Evolutionary conservation across 768 basidiomycete genomes (phyloP), one percentile per base, ranked within the genome.

Genomic region (Clavulina sp.): DNA sequence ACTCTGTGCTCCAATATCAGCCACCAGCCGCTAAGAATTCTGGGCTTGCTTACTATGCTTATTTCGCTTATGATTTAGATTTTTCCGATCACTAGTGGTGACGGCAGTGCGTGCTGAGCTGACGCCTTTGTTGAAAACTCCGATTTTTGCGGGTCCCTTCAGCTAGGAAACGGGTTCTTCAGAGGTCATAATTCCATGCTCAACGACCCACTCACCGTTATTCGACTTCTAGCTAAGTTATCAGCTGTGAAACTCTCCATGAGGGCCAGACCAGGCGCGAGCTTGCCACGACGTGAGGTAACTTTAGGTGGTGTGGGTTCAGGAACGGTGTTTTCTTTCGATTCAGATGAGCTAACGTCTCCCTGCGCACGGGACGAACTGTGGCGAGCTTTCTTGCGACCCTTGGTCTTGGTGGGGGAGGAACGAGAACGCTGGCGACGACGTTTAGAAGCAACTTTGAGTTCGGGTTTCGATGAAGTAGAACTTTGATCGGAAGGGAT

Each of bases 91-190:
- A 38, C n/a, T n/a, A n/a, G n/a, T n/a, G n/a, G n/a, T n/a, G n/a
- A 38, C 34, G 9, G 13, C 26, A 26, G 43, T 46, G 9, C 16
- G 43, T 16, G 43, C 43, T 16, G 43, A 46, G 26, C 13, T 24
- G 9, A 46, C 43, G 13, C 43, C 43, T 46, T 46, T 46, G 43
- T 46, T 46, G 26, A 46, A 46, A 13, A 46, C 43, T 9, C 43
- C 43, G 26, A 46, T 46, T 46, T 46, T 46, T 13, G 34, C 9
- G 19, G 34, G 9, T 19, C 9, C 9, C 34, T 46, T 46, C 13
- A 46, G 43, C 43, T 46, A 46, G 26, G 13, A 24, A 13, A 13
- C 16, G 9, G 9, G 26, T 9, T 13, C 26, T 46, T 46, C 13
- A 38, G 36, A 38, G 21, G 36, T 13, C 21, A 21, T 21, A 38